A percentile compares a stretch with the other conserved stretches of the same genome.
These are phyloP conservation scores for Syzygium jambos DNA, from an alignment of 345 rosid species.

Conservation along the genomic window DNA sequence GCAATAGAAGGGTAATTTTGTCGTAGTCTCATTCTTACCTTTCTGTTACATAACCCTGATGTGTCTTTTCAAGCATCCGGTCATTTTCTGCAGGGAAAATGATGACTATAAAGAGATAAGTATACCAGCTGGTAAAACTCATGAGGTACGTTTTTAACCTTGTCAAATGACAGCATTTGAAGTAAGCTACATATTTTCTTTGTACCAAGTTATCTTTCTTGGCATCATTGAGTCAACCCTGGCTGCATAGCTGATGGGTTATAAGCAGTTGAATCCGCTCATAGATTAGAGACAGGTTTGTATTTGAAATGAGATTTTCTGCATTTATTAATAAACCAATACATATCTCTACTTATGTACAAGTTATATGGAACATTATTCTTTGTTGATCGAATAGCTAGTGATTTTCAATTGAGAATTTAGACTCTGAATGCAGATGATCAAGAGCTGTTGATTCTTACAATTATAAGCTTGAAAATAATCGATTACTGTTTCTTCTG, in stretches of 20 bases:
- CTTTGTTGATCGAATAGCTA: neutral
- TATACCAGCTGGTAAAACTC: slow-evolving; percentile 67
- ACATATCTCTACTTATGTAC: neutral
- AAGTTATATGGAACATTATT: neutral
- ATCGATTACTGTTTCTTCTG: neutral
- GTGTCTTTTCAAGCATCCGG: neutral
- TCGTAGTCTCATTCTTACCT: neutral
- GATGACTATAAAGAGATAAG: slow-evolving; percentile 85
- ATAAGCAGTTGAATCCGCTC: neutral
- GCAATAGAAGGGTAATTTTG: slow-evolving; percentile 42
- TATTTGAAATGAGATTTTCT: neutral
- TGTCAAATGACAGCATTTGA: neutral
- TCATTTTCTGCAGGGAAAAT: slow-evolving; percentile 40
- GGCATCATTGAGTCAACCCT: neutral
- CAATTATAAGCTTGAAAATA: neutral
- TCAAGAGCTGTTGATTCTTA: neutral
- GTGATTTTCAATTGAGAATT: neutral
- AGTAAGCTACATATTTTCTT: neutral
- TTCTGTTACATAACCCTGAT: neutral
- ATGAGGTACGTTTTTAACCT: slow-evolving; percentile 48
- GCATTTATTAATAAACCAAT: neutral
- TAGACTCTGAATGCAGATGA: neutral
- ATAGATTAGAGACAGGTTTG: neutral
- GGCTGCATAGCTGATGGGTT: neutral
- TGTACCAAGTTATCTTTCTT: neutral